Evolutionary conservation across 2,329 filamentous ascomycete species (phyloP), one percentile per base, ranked within the genome.

Genomic region (Fusarium protoensiforme): DNA sequence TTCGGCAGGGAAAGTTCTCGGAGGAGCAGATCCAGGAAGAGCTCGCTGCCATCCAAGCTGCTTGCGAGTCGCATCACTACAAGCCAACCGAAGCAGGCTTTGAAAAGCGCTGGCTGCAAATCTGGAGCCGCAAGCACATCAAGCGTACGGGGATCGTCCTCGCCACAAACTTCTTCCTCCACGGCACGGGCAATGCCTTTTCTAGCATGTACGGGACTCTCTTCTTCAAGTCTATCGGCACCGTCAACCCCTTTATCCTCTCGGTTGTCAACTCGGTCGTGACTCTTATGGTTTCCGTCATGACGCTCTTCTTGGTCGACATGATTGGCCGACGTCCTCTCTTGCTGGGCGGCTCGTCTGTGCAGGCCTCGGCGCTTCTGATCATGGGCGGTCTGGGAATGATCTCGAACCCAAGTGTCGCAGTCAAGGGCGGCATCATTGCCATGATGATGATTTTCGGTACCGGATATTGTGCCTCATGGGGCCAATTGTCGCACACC

Each of bases 341-440:
- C 57, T 72, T 81, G 10, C 64, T 81, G 11, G 63, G 78, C 14
- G 78, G 80, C 3, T 76, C 76, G 1, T 51, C 66, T 13, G 43
- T 83, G 14, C 82, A 83, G 54, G 72, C 76, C 2, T 67, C 66
- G 7, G 74, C 74, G 6, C 72, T 83, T 3, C 75, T 83, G 20
- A 78, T 79, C 8, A 83, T 84, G 81, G 83, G 80, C 27, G 81
- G 78, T 2, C 73, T 84, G 11, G 83, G 82, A 16, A 78, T 78
- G 16, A 38, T 69, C 1, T 46, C 51, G 11, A 61, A 72, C 10
- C 64, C 75, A 1, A 73, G 69, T 1, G 59, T 69, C 11, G 24
- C 43, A 41, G 64, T 73, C 41, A 79, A 77, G 20, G 68, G 72
- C 10, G 78, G 74, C 11, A 80, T 84, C 24, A 76, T 83, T 11